Percentiles rank a stretch among this genome's conserved stretches.
Conservation (phyloP, 129 eudicot genomes). For the Lactuca sativa region DNA sequence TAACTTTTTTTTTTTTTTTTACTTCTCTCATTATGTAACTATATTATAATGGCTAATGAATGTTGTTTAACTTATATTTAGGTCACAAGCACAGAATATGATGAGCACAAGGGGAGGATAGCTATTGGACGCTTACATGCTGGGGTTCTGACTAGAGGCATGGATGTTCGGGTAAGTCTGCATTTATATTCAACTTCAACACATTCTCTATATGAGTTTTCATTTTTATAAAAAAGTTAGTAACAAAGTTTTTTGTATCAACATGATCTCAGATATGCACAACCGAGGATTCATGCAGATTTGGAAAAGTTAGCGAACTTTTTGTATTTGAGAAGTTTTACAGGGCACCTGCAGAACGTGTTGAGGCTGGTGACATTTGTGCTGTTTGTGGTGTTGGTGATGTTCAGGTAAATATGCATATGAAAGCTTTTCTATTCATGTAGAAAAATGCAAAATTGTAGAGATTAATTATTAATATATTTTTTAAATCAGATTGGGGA, state of each 20-base stretch:
- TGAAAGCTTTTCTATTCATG: too few relatives aligned
- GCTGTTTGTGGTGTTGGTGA: constrained; percentile 90
- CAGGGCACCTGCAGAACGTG: constrained; percentile 84
- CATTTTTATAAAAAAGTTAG: too few relatives aligned
- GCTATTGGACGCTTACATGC: constrained; percentile 99
- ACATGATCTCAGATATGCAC: constrained; percentile 63
- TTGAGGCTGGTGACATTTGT: constrained; percentile 98
- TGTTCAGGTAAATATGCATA: constrained; percentile 63
- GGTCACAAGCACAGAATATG: constrained; percentile 92
- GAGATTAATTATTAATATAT: background rate
- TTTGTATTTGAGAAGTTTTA: constrained; percentile 88
- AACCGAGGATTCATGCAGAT: constrained; percentile 82
- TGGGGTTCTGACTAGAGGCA: constrained; percentile 71
- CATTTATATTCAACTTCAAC: too few relatives aligned
- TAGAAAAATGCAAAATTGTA: too few relatives aligned
- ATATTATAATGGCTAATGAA: background rate
- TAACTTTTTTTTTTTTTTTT: constrained; percentile 42
- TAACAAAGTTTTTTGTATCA: background rate
- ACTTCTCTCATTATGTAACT: background rate
- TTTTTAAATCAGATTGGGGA: constrained; percentile 78
- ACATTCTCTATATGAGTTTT: too few relatives aligned
- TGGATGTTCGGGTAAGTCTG: constrained; percentile 80
- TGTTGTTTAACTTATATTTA: constrained; percentile 12
- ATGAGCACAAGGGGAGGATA: constrained; percentile 91
- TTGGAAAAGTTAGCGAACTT: constrained; percentile 80